phyloP scores from a whole-genome alignment of 1,284 basidiomycete genomes.

The Naganishia albida region DNA sequence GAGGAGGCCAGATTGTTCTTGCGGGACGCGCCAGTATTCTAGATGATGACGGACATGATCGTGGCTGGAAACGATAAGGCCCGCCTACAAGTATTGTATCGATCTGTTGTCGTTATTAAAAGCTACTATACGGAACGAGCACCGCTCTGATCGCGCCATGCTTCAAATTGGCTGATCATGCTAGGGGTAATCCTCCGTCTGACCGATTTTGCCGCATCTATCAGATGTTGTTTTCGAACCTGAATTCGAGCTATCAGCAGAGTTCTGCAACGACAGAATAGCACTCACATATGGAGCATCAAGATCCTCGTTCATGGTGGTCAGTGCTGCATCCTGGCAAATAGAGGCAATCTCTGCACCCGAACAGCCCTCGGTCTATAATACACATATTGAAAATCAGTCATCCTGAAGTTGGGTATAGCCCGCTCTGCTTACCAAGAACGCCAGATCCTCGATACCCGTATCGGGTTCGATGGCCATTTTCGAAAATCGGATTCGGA shows the following conservation, averaged over 20 bases:
- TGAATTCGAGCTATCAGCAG: constrained; percentile 47
- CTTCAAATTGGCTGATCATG: constrained; percentile 70
- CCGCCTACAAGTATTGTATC: background rate
- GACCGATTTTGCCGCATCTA: constrained; percentile 70
- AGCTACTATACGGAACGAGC: constrained; percentile 22
- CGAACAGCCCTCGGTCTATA: constrained; percentile 87
- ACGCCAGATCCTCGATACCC: constrained; percentile 70
- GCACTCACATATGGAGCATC: constrained; percentile 68
- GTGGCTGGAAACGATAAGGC: background rate
- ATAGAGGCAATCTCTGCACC: constrained; percentile 90
- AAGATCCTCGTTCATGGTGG: constrained; percentile 84
- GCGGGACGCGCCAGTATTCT: constrained; percentile 84
- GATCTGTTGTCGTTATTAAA: background rate
- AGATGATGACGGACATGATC: background rate
- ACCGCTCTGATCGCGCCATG: constrained; percentile 59
- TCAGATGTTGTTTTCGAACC: constrained; percentile 75
- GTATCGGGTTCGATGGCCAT: constrained; percentile 79
- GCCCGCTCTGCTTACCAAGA: constrained; percentile 61
- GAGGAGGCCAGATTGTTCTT: constrained; percentile 81
- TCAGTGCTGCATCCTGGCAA: constrained; percentile 93
- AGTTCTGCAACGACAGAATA: background rate
- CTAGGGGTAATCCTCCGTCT: constrained; percentile 81
- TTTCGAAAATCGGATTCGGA: constrained; percentile 69
- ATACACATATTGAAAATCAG: background rate
- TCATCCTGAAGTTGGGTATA: constrained; percentile 12